Evolutionary conservation across 2,329 filamentous ascomycete genomes (phyloP).

Genomic region (Geosmithia morbida): DNA sequence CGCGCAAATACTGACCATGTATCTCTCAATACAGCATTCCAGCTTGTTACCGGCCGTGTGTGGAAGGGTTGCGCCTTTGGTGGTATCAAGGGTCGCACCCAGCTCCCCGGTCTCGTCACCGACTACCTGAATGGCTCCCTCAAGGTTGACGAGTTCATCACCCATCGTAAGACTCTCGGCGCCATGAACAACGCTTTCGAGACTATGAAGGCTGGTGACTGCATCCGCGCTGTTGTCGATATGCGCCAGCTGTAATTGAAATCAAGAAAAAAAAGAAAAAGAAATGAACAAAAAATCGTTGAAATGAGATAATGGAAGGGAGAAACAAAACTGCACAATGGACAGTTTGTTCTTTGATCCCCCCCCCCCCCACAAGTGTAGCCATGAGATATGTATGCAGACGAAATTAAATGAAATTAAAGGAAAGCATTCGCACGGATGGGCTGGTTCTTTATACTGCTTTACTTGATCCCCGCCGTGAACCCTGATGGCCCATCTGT

Average conservation of each 20-base stretch:
- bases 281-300: background rate
- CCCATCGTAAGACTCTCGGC: constrained; percentile 70
- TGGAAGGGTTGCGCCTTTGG: constrained; percentile 98
- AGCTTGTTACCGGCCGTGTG: constrained; percentile 91
- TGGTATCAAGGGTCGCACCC: constrained; percentile 91
- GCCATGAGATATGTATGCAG: too few relatives aligned
- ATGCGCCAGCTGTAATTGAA: constrained; percentile 27
- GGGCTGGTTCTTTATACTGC: background rate
- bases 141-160: constrained; percentile 99
- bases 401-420: background rate
- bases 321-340: background rate
- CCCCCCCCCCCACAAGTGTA: too few relatives aligned
- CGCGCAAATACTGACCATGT: background rate
- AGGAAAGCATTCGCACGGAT: background rate
- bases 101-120: constrained; percentile 72
- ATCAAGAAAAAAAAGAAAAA: background rate
- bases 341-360: background rate
- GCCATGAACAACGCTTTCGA: constrained; percentile 86
- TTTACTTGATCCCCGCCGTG: background rate
- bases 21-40: constrained; percentile 59
- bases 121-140: constrained; percentile 84
- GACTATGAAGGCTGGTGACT: constrained; percentile 92
- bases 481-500: constrained; percentile 1
- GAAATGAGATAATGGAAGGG: background rate
- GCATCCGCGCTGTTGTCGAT: constrained; percentile 84